Percentiles rank a stretch among this genome's conserved stretches.
Evolutionary conservation across 805 yeast species (phyloP).

Genomic region (Schwanniomyces pseudopolymorphus): DNA sequence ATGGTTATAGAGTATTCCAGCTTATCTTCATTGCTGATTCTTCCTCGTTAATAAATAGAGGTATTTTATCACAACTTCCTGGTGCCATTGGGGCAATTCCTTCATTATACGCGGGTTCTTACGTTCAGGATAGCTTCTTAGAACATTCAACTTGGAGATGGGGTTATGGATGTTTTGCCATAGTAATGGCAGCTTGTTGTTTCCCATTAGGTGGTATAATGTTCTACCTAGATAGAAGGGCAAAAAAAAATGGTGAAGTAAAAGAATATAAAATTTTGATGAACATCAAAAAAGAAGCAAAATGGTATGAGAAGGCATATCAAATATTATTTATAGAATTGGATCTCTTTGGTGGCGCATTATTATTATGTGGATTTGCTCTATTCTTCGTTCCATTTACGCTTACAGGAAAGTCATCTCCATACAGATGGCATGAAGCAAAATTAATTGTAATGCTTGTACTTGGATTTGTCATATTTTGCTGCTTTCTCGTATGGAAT

Average conservation of each 20-base stretch:
- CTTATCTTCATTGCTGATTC: not conserved
- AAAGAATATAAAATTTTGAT: not conserved
- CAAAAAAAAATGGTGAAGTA: not conserved
- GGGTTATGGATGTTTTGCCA: not conserved
- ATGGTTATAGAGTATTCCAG: not conserved
- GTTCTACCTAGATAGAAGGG: not conserved
- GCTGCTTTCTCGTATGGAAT: slow-evolving; percentile 20
- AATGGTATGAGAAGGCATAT: not conserved
- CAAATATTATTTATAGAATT: not conserved
- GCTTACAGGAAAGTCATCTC: not conserved
- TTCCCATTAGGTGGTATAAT: not conserved
- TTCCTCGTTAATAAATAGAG: not conserved
- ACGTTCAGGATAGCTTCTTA: not conserved
- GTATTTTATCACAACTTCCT: not conserved
- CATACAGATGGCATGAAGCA: not conserved
- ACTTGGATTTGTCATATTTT: slow-evolving; percentile 19
- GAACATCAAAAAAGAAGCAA: not conserved
- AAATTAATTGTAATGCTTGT: slow-evolving; percentile 20
- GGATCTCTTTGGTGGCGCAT: not conserved
- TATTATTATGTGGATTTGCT: not conserved
- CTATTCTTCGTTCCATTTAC: not conserved
- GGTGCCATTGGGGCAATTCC: not conserved
- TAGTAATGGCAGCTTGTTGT: not conserved
- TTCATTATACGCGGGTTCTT: not conserved
- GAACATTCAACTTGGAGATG: not conserved